Evolutionary conservation across 768 basidiomycete genomes (phyloP).

Genomic region (Boletus rubroflammeus): DNA sequence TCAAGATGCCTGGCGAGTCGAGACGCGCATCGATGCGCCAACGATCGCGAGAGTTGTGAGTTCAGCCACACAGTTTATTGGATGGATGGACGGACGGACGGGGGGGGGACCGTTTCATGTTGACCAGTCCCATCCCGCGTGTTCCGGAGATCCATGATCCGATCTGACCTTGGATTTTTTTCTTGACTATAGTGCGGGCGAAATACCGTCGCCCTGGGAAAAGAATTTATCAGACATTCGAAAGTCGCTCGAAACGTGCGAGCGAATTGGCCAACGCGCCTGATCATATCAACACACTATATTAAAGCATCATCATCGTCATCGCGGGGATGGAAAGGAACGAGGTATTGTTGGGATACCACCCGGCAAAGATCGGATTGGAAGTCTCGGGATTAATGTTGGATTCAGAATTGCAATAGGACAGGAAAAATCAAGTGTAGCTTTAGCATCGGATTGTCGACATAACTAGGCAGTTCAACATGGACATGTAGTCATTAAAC

Average conservation of each 20-base stretch:
- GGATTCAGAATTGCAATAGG: neutral
- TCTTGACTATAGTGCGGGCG: constrained; percentile 12
- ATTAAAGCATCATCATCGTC: neutral
- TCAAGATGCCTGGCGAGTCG: constrained; percentile 47
- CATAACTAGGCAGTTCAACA: neutral
- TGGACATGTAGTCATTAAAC: neutral
- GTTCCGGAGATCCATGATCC: neutral
- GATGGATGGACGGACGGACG: neutral
- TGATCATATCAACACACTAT: constrained; percentile 4
- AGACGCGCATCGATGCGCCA: constrained; percentile 21
- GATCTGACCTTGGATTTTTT: neutral
- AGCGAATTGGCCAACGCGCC: constrained; percentile 11
- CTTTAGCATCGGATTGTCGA: constrained; percentile 17
- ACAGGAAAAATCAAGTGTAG: constrained; percentile 12
- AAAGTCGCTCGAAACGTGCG: constrained; percentile 28
- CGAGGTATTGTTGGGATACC: neutral
- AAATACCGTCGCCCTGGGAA: constrained; percentile 31
- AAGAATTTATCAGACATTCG: constrained; percentile 29
- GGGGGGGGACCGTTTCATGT: neutral
- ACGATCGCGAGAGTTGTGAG: constrained; percentile 26
- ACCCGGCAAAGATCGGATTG: neutral
- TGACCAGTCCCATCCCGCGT: neutral
- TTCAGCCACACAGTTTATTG: neutral
- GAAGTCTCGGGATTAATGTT: neutral
- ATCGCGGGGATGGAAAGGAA: neutral